These are phyloP conservation scores for Paramecium sexaurelia DNA, from an alignment of 73 alveolate genomes.

Conservation along the genomic window DNA sequence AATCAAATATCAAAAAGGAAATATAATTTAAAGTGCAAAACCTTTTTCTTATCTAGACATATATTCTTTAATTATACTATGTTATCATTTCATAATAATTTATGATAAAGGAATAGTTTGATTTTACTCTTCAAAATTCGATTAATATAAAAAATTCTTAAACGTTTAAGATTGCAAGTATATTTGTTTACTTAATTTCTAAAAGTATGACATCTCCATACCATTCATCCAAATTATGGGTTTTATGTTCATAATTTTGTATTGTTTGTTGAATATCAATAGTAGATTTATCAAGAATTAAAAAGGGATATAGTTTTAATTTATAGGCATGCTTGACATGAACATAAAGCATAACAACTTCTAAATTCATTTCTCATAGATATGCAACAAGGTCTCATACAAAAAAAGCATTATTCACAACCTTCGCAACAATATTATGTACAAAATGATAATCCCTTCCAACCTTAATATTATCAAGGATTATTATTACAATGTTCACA, in stretches of 20 bases:
- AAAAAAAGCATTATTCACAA: slow-evolving; percentile 24
- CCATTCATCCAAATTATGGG: slow-evolving; percentile 46
- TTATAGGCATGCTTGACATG: slow-evolving; percentile 35
- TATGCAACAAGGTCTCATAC: slow-evolving; percentile 27
- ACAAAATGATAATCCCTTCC: slow-evolving; percentile 39
- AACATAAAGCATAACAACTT: slow-evolving; percentile 7
- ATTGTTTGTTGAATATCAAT: not conserved
- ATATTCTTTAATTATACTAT: slow-evolving; percentile 29
- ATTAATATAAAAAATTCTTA: not conserved
- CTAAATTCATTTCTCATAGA: not conserved
- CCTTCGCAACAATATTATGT: slow-evolving; percentile 34
- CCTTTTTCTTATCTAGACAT: slow-evolving; percentile 34
- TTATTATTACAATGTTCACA: slow-evolving; percentile 43
- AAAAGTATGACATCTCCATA: slow-evolving; percentile 43
- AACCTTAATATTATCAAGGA: not conserved
- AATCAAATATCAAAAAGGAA: slow-evolving; percentile 56
- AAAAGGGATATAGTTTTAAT: not conserved
- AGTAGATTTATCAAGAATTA: slow-evolving; percentile 29
- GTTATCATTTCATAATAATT: not conserved
- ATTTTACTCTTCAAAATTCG: not conserved
- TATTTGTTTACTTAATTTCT: slow-evolving; percentile 17
- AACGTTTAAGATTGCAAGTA: not conserved
- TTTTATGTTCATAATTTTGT: not conserved
- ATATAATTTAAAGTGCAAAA: not conserved
- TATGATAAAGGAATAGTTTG: not conserved